Evolutionary conservation across 345 rosid species (phyloP).

Genomic region (Gossypioides kirkii): DNA sequence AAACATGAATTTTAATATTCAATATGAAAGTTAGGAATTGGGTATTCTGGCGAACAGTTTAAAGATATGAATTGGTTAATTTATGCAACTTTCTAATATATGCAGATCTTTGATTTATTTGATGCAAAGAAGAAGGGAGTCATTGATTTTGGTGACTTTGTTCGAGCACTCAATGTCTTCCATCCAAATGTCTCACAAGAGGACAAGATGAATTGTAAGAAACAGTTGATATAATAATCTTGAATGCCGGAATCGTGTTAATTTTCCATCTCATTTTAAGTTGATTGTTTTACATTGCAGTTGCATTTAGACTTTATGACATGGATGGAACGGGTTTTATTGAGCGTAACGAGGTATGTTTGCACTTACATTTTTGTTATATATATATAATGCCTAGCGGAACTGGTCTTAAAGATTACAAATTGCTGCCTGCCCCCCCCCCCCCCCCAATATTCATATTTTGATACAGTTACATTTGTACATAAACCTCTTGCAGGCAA

Average conservation of each 20-base stretch:
- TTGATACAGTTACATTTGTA: conserved; percentile 13
- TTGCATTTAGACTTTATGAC: conserved; percentile 93
- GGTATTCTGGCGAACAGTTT: neutral
- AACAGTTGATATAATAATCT: neutral
- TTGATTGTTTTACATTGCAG: conserved; percentile 39
- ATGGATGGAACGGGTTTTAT: conserved; percentile 85
- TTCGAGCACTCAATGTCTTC: conserved; percentile 80
- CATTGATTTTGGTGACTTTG: conserved; percentile 95
- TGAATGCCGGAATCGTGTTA: neutral
- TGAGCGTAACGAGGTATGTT: conserved; percentile 87
- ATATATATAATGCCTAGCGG: neutral
- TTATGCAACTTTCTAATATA: neutral
- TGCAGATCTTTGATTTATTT: conserved; percentile 93
- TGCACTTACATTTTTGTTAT: neutral
- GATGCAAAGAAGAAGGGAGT: conserved; percentile 89
- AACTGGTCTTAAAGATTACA: neutral
- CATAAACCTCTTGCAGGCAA: conserved; percentile 19
- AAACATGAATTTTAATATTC: neutral
- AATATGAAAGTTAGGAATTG: neutral
- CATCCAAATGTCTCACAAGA: conserved; percentile 84
- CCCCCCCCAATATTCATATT: neutral
- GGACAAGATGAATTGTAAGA: conserved; percentile 87
- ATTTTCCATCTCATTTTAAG: neutral
- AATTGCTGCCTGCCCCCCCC: neutral
- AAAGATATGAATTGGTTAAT: neutral